Base-by-base conservation (phyloP, 2,329 filamentous ascomycete genomes). In the Paraconiothyrium brasiliense region DNA sequence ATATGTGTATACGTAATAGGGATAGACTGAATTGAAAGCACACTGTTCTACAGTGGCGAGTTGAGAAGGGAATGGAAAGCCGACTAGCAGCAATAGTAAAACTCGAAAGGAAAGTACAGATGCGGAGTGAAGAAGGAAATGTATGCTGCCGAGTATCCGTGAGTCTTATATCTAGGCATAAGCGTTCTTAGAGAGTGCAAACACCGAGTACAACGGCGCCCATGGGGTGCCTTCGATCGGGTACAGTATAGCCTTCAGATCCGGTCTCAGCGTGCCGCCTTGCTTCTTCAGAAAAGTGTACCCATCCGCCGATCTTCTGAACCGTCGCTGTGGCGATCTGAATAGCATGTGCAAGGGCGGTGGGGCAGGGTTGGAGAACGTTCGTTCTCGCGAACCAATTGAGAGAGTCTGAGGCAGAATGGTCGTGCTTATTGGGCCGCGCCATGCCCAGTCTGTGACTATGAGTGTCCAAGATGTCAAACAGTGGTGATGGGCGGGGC, bases 41-140 rank as follows among this genome's bases (percentile, higher is more conserved):
- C 51, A 69, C 74, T 73, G 74, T 59, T 57, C 74, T 63, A 73
- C 74, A 76, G 73, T 66, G 46, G 41, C 30, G 30, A 65, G 24
- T 39, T 51, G 59, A 47, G 60, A 66, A 46, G 55, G 55, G 50
- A 65, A 51, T 41, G 54, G 50, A 63, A 63, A 56, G 68, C 73
- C 59, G 72, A 44, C 72, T 74, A 71, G 73, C 71, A 74, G 72
- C 68, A 62, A 60, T 52, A 56, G 34, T 22, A 60, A 41, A 60
- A 60, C 60, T 59, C 63, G 52, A 61, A 60, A 55, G 50, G 47
- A 61, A 65, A 57, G 55, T 41, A 46, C 50, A 57, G 43, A 41
- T 57, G 41, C 46, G 39, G 46, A 44, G 41, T 56, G 52, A 24
- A 32, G 47, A 39, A 16, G 32, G 43, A 52, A 39, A 54, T 34